Evolutionary conservation across 208 protist species (phyloP).

Genomic region (Leishmania braziliensis): DNA sequence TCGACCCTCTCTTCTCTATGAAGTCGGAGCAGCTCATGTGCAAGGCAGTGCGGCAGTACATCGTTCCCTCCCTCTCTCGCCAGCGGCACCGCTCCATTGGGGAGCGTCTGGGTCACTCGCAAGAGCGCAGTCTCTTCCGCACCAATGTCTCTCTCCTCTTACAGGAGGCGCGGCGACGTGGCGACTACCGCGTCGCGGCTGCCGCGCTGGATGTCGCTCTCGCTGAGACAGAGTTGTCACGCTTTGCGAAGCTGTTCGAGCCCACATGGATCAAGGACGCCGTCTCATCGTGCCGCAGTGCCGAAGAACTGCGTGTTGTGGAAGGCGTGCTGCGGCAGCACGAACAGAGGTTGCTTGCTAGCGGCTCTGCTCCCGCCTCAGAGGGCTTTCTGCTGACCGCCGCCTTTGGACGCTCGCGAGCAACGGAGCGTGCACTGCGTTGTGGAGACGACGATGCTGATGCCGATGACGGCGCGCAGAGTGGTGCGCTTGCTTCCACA

Average conservation of each 20-base stretch:
- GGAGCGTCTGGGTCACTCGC: constrained; percentile 25
- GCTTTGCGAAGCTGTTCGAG: constrained; percentile 38
- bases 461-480: not conserved
- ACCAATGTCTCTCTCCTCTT: constrained; percentile 58
- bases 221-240: constrained; percentile 16
- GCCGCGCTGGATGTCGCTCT: constrained; percentile 50
- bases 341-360: constrained; percentile 22
- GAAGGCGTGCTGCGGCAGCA: constrained; percentile 35
- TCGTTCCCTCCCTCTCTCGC: constrained; percentile 28
- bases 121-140: constrained; percentile 58
- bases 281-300: constrained; percentile 45
- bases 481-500: not conserved
- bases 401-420: constrained; percentile 22
- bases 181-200: constrained; percentile 40
- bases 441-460: constrained; percentile 17
- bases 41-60: constrained; percentile 38
- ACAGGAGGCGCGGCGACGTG: constrained; percentile 62
- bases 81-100: constrained; percentile 14
- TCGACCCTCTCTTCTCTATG: constrained; percentile 50
- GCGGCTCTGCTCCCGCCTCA: constrained; percentile 15
- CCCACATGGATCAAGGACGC: constrained; percentile 73
- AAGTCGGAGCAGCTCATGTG: constrained; percentile 41
- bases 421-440: constrained; percentile 18
- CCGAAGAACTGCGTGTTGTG: constrained; percentile 52
- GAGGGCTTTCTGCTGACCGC: constrained; percentile 24